Base-by-base conservation (phyloP, 495 filamentous ascomycete genomes). In the Halenospora varia region DNA sequence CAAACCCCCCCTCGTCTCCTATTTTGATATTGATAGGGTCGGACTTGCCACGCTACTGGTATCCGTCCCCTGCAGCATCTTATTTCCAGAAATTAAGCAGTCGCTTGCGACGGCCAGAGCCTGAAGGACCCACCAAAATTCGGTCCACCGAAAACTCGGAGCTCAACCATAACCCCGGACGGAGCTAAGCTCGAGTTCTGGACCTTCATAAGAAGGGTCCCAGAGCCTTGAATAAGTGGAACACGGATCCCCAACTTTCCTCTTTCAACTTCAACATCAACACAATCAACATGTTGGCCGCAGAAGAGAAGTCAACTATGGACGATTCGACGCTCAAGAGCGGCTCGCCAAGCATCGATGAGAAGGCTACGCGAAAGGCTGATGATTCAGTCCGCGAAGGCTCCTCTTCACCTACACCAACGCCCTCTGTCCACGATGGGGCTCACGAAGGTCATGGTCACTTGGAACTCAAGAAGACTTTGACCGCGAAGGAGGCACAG, bases 251-350 rank as follows among this genome's bases (percentile, higher is more conserved):
- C 29, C 29, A 35, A 13, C 4, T 35, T 13, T 13, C 29, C 29
- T 35, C 29, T 35, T 4, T 35, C 13, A n/a, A n/a, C 29, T 35
- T 13, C 29, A 35, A 35, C 29, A 35, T 35, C 13, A 35, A 35
- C 60, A 8, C 53, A 57, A 20, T 24, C 40, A 55, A 26, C 10
- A 56, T 61, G 58, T 22, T 48, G 10, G 26, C 10, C 45, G 25
- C 15, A 23, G 44, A 40, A 10, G 48, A 53, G 49, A 56, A 56
- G 41, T 26, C 29, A 9, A 41, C 46, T 25, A 24, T 25, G 9
- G 45, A 51, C 51, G 51, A 55, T 26, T 58, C 60, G 2, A 62
- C 60, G 3, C 55, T 62, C 22, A 62, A 62, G 48, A 59, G 55
- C 51, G 54, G 46, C 0, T 9, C 23, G 10, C 48, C 55, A 19